Percentiles rank a stretch among this genome's conserved stretches.
These are phyloP conservation scores for Aphanomyces stellatus DNA, from an alignment of 352 stramenopile genomes.

Conservation along the genomic window DNA sequence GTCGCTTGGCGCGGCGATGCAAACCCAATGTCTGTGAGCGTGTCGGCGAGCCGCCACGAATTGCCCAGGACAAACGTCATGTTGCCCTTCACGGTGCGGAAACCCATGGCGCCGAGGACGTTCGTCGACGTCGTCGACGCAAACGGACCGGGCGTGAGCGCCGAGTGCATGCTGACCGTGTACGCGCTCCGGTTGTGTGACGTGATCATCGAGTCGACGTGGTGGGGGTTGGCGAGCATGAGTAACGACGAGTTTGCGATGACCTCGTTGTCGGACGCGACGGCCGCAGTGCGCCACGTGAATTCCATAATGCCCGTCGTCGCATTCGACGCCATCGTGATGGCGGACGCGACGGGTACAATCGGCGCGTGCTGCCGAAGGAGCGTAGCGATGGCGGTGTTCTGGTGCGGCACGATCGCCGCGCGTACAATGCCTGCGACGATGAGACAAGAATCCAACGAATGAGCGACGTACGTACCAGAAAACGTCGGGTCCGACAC, in stretches of 20 bases:
- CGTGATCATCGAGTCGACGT: slow-evolving; percentile 37
- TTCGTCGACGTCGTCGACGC: slow-evolving; percentile 25
- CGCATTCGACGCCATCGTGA: slow-evolving; percentile 33
- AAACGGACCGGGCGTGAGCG: background rate
- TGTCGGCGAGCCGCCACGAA: slow-evolving; percentile 52
- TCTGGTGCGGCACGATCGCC: slow-evolving; percentile 42
- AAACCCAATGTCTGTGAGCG: slow-evolving; percentile 46
- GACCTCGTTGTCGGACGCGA: slow-evolving; percentile 23
- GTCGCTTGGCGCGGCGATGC: slow-evolving; percentile 20
- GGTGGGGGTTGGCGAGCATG: slow-evolving; percentile 70
- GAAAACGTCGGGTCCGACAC: slow-evolving; percentile 18
- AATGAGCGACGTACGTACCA: slow-evolving; percentile 18
- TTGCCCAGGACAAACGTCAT: slow-evolving; percentile 64
- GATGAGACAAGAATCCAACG: background rate
- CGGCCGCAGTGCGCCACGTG: slow-evolving; percentile 47
- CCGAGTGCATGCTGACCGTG: background rate
- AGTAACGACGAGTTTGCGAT: slow-evolving; percentile 30
- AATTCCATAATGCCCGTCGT: slow-evolving; percentile 35
- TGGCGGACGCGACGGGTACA: slow-evolving; percentile 38
- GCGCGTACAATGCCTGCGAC: slow-evolving; percentile 29
- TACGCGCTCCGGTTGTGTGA: background rate
- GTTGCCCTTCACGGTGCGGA: slow-evolving; percentile 70
- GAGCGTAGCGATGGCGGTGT: slow-evolving; percentile 18
- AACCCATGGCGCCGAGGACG: slow-evolving; percentile 37
- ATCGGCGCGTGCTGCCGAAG: slow-evolving; percentile 41